Percentiles rank a stretch among this genome's conserved stretches.
Conservation (phyloP, 169 alveolate genomes). For the Eimeria falciformis region DNA sequence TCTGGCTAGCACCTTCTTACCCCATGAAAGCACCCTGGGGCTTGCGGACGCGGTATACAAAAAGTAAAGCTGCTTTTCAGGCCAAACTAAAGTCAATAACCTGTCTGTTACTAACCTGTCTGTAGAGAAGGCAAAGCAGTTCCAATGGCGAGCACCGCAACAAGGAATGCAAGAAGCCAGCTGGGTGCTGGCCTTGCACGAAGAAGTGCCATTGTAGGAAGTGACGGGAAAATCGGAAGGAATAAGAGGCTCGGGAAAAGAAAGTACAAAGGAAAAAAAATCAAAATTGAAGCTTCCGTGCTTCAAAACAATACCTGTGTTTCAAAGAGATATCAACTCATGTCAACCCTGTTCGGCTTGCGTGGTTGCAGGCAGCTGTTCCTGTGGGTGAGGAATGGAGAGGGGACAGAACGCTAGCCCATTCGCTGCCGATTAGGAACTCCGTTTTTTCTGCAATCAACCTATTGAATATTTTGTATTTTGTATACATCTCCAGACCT, state of each 20-base stretch:
- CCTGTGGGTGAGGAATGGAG: no score
- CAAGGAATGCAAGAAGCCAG: conserved; percentile 18
- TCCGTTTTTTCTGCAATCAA: no score
- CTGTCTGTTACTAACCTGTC: conserved; percentile 45
- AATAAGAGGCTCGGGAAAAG: neutral
- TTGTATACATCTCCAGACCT: no score
- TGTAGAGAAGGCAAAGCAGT: conserved; percentile 2
- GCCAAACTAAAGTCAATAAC: neutral
- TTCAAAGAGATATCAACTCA: no score
- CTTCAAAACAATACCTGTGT: conserved; percentile 20
- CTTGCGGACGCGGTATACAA: neutral
- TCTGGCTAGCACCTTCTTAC: neutral
- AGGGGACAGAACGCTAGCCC: no score
- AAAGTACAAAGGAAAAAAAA: neutral
- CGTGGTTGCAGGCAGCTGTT: no score
- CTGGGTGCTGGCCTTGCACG: conserved; percentile 50
- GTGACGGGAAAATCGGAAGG: neutral
- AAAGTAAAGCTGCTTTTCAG: neutral
- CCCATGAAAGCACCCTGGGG: neutral
- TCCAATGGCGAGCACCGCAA: neutral
- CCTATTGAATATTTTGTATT: no score
- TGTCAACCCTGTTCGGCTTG: no score
- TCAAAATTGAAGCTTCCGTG: neutral
- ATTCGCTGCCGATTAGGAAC: no score
- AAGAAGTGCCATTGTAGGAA: neutral